Conservation (phyloP, 345 rosid species). For the Bruguiera parviflora region DNA sequence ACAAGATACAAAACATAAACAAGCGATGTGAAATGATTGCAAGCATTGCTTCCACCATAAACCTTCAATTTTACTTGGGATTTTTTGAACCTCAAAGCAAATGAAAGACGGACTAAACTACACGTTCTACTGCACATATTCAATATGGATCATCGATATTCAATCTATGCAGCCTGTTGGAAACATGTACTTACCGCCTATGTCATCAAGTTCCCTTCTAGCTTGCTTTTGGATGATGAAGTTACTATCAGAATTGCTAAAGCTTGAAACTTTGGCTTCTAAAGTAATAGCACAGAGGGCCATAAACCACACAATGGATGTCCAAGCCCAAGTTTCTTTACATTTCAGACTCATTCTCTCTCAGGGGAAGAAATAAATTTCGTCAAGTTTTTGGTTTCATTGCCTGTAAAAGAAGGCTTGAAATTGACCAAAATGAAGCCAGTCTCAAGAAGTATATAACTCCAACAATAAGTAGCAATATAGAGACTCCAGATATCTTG, state of each 20-base stretch:
- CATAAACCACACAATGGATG: neutral
- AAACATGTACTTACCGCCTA: slow-evolving; percentile 13
- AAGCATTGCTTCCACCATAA: neutral
- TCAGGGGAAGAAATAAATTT: neutral
- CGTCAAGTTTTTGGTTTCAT: neutral
- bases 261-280: neutral
- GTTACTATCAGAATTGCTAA: neutral
- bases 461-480: neutral
- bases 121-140: no score
- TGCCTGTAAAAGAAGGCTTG: neutral
- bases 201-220: slow-evolving; percentile 23
- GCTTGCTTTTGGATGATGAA: neutral
- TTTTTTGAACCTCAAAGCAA: neutral
- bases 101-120: neutral
- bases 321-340: neutral
- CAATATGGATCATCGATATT: no score
- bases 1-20: neutral
- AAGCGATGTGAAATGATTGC: neutral
- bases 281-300: neutral
- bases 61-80: neutral
- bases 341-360: neutral
- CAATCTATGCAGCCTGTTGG: neutral
- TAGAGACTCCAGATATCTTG: neutral
- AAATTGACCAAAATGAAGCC: neutral
- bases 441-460: neutral